phyloP scores from a whole-genome alignment of 345 rosid species.

The Dipteronia sinensis region DNA sequence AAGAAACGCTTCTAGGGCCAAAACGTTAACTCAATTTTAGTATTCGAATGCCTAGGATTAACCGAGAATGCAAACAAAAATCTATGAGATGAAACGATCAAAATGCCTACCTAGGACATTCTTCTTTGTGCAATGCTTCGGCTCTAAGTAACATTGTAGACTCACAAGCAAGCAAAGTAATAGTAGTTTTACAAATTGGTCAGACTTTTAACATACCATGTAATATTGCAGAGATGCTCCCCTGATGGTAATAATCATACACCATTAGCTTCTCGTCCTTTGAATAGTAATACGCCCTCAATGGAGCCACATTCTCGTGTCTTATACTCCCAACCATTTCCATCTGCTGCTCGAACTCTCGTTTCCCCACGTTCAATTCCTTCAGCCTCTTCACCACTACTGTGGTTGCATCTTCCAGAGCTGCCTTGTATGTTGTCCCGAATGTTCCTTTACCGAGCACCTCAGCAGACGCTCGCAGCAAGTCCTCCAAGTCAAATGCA shows the following conservation, averaged over 20 bases:
- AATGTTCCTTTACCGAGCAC: constrained; percentile 93
- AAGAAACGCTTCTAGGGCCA: not conserved
- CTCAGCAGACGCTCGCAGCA: constrained; percentile 96
- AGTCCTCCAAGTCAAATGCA: constrained; percentile 81
- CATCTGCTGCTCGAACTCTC: constrained; percentile 94
- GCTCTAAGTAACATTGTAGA: not conserved
- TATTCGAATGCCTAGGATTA: not conserved
- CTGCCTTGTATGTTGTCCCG: constrained; percentile 87
- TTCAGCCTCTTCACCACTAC: constrained; percentile 94
- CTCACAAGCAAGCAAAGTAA: not conserved
- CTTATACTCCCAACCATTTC: constrained; percentile 65
- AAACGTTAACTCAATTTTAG: not conserved
- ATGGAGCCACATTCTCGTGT: constrained; percentile 77
- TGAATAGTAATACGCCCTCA: constrained; percentile 83
- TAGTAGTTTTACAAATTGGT: not conserved
- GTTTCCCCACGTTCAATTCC: constrained; percentile 64
- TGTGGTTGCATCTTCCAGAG: constrained; percentile 76
- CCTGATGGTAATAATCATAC: constrained; percentile 64
- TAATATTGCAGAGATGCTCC: constrained; percentile 73
- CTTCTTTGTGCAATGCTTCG: not conserved
- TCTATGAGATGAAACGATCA: not conserved
- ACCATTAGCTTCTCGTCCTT: constrained; percentile 97
- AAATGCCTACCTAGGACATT: not conserved
- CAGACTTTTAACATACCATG: constrained; percentile 57
- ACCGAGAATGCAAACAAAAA: not conserved